Conservation (phyloP, 2,329 filamentous ascomycete genomes). For the Paecilomyces variotii region DNA sequence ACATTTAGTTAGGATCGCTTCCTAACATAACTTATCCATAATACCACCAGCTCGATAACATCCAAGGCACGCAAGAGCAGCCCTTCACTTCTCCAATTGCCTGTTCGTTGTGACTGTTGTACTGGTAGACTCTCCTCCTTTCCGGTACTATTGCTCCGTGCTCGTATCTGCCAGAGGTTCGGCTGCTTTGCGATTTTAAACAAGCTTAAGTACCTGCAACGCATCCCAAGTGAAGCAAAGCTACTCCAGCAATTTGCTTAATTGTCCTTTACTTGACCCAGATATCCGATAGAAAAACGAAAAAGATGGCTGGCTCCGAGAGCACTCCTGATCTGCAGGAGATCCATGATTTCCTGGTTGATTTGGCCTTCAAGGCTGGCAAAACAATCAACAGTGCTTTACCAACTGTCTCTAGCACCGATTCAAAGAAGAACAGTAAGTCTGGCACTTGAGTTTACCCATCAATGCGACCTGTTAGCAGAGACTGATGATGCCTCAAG, state of each 20-base stretch:
- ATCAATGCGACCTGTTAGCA: not conserved
- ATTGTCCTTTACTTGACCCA: not conserved
- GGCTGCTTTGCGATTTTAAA: not conserved
- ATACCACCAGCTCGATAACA: not conserved
- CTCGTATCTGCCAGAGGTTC: not conserved
- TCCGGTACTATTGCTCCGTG: not conserved
- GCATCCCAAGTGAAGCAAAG: not conserved
- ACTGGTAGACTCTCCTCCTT: not conserved
- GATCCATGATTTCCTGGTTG: constrained; percentile 36
- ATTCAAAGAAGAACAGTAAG: constrained; percentile 41
- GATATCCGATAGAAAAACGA: not conserved
- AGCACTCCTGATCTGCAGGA: constrained; percentile 22
- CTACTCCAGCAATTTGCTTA: not conserved
- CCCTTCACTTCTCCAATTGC: not conserved
- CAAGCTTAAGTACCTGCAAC: not conserved
- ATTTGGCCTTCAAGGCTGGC: constrained; percentile 33
- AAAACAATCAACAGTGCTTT: constrained; percentile 36
- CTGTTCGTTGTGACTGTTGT: not conserved
- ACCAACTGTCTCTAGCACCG: constrained; percentile 27
- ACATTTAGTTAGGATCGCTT: not conserved
- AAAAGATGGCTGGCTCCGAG: not conserved
- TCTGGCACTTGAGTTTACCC: not conserved
- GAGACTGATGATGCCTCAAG: constrained; percentile 19
- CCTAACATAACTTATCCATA: not conserved
- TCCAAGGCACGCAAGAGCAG: not conserved